A percentile compares a stretch with the other conserved stretches of the same genome.
These are phyloP conservation scores for Solanum lycopersicoides DNA, from an alignment of 257 asterid species.

Conservation along the genomic window DNA sequence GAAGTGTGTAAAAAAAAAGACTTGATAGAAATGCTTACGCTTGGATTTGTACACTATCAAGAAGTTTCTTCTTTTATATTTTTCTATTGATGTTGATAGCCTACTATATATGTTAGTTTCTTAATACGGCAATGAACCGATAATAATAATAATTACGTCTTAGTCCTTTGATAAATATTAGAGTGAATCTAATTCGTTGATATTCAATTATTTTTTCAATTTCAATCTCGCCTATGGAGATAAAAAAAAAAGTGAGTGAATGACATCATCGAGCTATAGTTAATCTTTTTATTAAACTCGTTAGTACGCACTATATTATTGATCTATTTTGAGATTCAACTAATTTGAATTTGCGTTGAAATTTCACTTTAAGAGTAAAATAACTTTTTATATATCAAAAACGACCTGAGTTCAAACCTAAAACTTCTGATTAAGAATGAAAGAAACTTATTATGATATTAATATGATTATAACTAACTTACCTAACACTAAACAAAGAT, in stretches of 20 bases:
- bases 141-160: neutral
- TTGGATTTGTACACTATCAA: neutral
- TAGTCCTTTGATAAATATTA: neutral
- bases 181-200: neutral
- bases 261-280: neutral
- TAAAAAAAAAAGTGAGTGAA: neutral
- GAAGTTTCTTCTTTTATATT: neutral
- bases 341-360: neutral
- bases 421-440: neutral
- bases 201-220: no score
- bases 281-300: neutral
- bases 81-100: neutral
- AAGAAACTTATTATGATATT: no score
- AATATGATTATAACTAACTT: neutral
- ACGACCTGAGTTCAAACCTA: neutral
- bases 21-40: neutral
- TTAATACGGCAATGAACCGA: neutral
- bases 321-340: neutral
- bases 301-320: no score
- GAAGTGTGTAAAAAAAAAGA: neutral
- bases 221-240: neutral
- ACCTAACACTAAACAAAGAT: neutral
- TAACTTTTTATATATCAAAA: accelerated
- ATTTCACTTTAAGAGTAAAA: accelerated
- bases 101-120: neutral